Percentiles rank a stretch among this genome's conserved stretches.
Conservation (phyloP, 2,329 filamentous ascomycete species). For the Epichloe typhina region DNA sequence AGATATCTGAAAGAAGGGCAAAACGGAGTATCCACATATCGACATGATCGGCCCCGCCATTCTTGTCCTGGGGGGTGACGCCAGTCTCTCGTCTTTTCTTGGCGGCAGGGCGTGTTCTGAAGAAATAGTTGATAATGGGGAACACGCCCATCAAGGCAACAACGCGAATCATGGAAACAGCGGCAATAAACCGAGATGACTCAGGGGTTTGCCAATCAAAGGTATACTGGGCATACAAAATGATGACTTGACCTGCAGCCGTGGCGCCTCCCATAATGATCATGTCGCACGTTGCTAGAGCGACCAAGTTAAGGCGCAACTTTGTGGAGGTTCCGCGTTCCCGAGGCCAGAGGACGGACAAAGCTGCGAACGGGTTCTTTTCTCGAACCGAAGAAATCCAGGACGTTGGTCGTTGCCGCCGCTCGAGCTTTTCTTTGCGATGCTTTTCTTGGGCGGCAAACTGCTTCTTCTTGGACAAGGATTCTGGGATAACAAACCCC, state of each 20-base stretch:
- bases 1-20: constrained; percentile 61
- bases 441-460: constrained; percentile 56
- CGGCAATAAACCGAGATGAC: constrained; percentile 66
- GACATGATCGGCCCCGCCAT: constrained; percentile 59
- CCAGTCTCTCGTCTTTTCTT: constrained; percentile 25
- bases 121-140: constrained; percentile 62
- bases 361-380: constrained; percentile 59
- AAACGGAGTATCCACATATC: constrained; percentile 67
- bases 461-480: constrained; percentile 62
- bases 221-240: constrained; percentile 69
- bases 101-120: constrained; percentile 44
- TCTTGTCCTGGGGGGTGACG: constrained; percentile 29
- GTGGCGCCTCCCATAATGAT: constrained; percentile 72
- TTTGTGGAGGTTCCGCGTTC: constrained; percentile 44
- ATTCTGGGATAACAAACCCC: constrained; percentile 66
- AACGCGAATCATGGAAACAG: constrained; percentile 67
- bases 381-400: constrained; percentile 25
- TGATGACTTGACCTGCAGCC: constrained; percentile 65
- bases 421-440: constrained; percentile 29
- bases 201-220: constrained; percentile 78
- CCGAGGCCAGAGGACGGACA: constrained; percentile 64
- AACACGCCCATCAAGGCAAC: constrained; percentile 60
- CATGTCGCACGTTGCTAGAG: constrained; percentile 69
- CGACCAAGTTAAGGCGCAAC: constrained; percentile 67
- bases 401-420: constrained; percentile 11